Evolutionary conservation across 208 protist species (phyloP).

Genomic region (Kentomonas sorsogonicus): DNA sequence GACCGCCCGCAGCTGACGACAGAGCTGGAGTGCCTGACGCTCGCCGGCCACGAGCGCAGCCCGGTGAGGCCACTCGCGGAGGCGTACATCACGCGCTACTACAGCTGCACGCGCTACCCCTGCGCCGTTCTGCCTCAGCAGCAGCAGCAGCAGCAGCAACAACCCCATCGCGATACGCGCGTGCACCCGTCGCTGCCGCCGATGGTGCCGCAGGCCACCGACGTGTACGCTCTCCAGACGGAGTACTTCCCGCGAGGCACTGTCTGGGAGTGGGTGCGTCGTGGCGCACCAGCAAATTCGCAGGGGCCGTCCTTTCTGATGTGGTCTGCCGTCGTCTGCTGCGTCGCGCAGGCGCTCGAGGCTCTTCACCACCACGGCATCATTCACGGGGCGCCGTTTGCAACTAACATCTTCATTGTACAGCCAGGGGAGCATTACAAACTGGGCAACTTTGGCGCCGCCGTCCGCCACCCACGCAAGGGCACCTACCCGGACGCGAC

Average conservation of each 20-base stretch:
- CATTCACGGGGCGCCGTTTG: constrained; percentile 54
- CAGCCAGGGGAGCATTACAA: constrained; percentile 36
- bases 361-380: constrained; percentile 34
- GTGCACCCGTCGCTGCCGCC: too few relatives aligned
- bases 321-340: background rate
- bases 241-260: constrained; percentile 64
- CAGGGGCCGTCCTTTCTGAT: background rate
- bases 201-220: constrained; percentile 10
- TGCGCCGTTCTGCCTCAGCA: background rate
- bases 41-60: constrained; percentile 20
- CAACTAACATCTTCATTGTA: constrained; percentile 33
- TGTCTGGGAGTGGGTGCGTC: constrained; percentile 33
- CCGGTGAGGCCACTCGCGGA: constrained; percentile 19
- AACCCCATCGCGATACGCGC: too few relatives aligned
- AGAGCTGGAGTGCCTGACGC: constrained; percentile 33
- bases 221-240: constrained; percentile 46
- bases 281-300: background rate
- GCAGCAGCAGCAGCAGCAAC: constrained; percentile 7
- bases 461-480: too few relatives aligned
- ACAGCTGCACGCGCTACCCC: constrained; percentile 15
- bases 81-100: constrained; percentile 41
- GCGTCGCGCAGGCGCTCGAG: constrained; percentile 31
- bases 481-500: too few relatives aligned
- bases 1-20: constrained; percentile 12
- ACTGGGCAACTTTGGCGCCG: constrained; percentile 49